phyloP scores from a whole-genome alignment of 345 rosid genomes.

The Limnanthes douglasii region DNA sequence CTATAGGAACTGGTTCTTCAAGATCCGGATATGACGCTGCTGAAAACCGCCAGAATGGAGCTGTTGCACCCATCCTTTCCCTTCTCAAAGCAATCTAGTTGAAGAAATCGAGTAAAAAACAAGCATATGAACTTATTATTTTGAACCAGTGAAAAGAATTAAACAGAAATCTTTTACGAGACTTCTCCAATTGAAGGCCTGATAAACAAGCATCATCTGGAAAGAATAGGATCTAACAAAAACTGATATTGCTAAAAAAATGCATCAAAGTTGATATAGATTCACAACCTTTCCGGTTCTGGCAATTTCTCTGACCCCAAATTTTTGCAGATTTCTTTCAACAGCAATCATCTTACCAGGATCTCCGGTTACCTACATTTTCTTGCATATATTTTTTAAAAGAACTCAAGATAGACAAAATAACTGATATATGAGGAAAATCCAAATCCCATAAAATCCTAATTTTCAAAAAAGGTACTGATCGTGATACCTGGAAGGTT shows the following conservation, averaged over 20 bases:
- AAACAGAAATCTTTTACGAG: constrained; percentile 3
- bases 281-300: constrained; percentile 50
- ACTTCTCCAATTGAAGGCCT: no score
- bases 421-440: not conserved
- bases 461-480: no score
- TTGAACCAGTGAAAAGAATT: not conserved
- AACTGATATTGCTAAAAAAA: not conserved
- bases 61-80: constrained; percentile 81
- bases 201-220: no score
- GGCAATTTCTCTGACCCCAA: constrained; percentile 84
- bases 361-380: constrained; percentile 79
- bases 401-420: not conserved
- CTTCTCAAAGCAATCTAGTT: constrained; percentile 82
- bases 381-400: not conserved
- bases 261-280: constrained; percentile 3
- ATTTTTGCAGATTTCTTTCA: constrained; percentile 69
- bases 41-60: constrained; percentile 97
- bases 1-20: constrained; percentile 21
- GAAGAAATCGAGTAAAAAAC: constrained; percentile 4
- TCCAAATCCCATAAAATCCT: no score
- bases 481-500: no score
- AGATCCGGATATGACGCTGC: constrained; percentile 98
- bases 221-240: no score
- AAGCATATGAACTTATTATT: not conserved
- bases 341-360: constrained; percentile 96